Evolutionary conservation across 2,329 filamentous ascomycete genomes (phyloP).

Genomic region (Fusarium floridanum): DNA sequence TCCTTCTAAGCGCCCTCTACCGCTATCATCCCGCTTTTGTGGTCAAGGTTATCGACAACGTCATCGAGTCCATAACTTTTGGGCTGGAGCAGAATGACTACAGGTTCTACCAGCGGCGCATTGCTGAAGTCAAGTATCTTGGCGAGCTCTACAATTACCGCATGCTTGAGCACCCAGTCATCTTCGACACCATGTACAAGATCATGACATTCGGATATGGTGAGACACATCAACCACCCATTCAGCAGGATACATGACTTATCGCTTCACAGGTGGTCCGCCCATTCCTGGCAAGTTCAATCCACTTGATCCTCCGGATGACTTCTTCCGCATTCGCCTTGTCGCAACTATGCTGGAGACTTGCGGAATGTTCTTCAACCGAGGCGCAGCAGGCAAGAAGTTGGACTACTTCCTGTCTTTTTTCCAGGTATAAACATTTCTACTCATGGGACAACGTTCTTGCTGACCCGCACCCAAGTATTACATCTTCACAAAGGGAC

Average conservation of each 20-base stretch:
- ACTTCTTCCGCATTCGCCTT: conserved; percentile 95
- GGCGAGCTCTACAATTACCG: conserved; percentile 98
- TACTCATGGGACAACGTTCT: background rate
- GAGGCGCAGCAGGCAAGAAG: conserved; percentile 94
- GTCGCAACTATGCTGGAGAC: conserved; percentile 92
- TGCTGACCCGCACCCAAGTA: conserved; percentile 66
- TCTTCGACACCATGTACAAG: conserved; percentile 96
- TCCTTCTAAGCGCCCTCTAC: conserved; percentile 88
- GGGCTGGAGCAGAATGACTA: conserved; percentile 97
- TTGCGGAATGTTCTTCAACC: conserved; percentile 95
- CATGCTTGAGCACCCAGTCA: conserved; percentile 93
- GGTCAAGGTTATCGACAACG: conserved; percentile 89
- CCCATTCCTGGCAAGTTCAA: conserved; percentile 84
- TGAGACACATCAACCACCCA: conserved; percentile 48
- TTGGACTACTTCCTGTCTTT: conserved; percentile 97
- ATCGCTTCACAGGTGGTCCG: conserved; percentile 71
- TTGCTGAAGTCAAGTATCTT: conserved; percentile 96
- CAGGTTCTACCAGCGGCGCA: conserved; percentile 93
- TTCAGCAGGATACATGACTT: conserved; percentile 4
- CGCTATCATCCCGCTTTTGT: conserved; percentile 94
- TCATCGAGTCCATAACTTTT: conserved; percentile 88
- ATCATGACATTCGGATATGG: conserved; percentile 93
- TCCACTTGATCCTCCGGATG: conserved; percentile 87
- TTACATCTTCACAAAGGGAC: conserved; percentile 91
- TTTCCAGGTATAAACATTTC: conserved; percentile 75